These are phyloP conservation scores for Pisolithus sp. DNA, from an alignment of 768 basidiomycete genomes.

Conservation along the genomic window DNA sequence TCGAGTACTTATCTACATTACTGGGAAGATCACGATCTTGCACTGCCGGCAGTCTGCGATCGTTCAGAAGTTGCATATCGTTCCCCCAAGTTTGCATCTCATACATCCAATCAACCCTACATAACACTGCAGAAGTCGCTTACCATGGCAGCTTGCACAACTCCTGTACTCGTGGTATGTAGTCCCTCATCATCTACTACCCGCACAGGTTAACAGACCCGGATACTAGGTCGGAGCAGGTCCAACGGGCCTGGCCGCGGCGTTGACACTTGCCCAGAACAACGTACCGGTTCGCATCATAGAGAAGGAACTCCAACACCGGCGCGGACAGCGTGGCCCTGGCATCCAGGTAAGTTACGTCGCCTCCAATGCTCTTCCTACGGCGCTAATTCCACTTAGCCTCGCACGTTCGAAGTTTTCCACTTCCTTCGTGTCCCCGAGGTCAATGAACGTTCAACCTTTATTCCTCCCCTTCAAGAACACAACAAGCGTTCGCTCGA, in stretches of 20 bases:
- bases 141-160: too few relatives aligned
- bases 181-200: background rate
- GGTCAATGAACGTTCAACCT: slow-evolving; percentile 25
- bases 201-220: too few relatives aligned
- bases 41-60: too few relatives aligned
- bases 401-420: slow-evolving; percentile 25
- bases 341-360: too few relatives aligned
- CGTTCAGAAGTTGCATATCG: too few relatives aligned
- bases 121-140: too few relatives aligned
- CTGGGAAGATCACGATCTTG: too few relatives aligned
- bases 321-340: too few relatives aligned
- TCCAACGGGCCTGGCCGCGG: slow-evolving; percentile 26
- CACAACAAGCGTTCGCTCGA: slow-evolving; percentile 1
- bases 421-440: slow-evolving; percentile 34
- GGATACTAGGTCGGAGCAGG: slow-evolving; percentile 20
- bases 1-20: too few relatives aligned
- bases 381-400: slow-evolving; percentile 8
- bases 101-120: too few relatives aligned
- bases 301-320: slow-evolving; percentile 30
- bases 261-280: slow-evolving; percentile 33
- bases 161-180: too few relatives aligned
- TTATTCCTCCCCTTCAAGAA: slow-evolving; percentile 17
- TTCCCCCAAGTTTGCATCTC: too few relatives aligned
- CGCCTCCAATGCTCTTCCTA: background rate
- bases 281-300: slow-evolving; percentile 46